A percentile compares a stretch with the other conserved stretches of the same genome.
Conservation (phyloP, 2,329 filamentous ascomycete genomes). For the Pseudogymnoascus sp. region DNA sequence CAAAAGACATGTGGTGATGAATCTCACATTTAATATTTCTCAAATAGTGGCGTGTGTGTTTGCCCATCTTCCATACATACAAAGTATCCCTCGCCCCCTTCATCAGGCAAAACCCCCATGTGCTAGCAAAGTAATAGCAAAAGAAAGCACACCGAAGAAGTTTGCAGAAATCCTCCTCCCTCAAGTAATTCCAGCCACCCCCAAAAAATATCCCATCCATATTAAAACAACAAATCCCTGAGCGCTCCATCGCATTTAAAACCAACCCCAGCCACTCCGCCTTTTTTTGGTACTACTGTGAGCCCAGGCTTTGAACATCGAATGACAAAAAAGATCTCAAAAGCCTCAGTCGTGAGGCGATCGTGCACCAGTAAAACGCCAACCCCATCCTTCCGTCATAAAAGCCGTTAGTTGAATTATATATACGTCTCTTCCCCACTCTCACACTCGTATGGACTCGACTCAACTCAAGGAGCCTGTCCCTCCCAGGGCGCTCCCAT, state of each 20-base stretch:
- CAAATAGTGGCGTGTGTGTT: not conserved
- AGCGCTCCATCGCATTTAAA: not conserved
- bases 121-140: not conserved
- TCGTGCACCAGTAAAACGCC: not conserved
- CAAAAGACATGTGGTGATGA: not conserved
- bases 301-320: not conserved
- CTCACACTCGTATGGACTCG: not conserved
- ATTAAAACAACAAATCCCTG: not conserved
- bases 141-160: not conserved
- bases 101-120: not conserved
- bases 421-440: not conserved
- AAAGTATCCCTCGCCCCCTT: not conserved
- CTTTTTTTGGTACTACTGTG: not conserved
- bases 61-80: slow-evolving; percentile 1
- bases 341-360: not conserved
- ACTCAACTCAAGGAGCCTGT: slow-evolving; percentile 23
- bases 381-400: not conserved
- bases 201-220: not conserved
- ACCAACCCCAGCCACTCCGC: not conserved
- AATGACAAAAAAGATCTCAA: not conserved
- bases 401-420: not conserved
- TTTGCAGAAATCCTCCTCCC: not conserved
- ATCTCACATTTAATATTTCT: not conserved
- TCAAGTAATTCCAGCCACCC: not conserved
- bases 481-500: slow-evolving; percentile 44